A percentile compares a stretch with the other conserved stretches of the same genome.
phyloP scores from a whole-genome alignment of 1,139 yeast species.

The Taphrina deformans region DNA sequence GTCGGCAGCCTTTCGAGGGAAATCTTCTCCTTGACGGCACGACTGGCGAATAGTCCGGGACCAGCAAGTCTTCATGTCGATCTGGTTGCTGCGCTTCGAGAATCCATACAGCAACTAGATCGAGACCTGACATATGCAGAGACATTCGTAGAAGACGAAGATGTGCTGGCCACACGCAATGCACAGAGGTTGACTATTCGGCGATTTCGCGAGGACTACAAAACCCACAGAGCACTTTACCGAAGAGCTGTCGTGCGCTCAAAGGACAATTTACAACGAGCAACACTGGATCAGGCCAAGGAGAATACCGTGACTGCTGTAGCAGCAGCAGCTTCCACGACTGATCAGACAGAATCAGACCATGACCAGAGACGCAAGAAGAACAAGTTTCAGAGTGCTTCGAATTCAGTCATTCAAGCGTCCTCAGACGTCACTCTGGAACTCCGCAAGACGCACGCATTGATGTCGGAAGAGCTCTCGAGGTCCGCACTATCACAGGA shows the following conservation, averaged over 20 bases:
- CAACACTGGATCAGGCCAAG: neutral
- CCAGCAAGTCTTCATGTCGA: constrained; percentile 10
- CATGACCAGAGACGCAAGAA: neutral
- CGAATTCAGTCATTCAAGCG: constrained; percentile 20
- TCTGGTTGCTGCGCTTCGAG: constrained; percentile 22
- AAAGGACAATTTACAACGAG: constrained; percentile 3
- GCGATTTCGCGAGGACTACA: constrained; percentile 8
- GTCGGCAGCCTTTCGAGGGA: neutral
- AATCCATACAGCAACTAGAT: constrained; percentile 11
- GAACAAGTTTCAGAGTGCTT: constrained; percentile 4
- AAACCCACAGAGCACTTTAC: constrained; percentile 1
- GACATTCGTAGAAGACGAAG: constrained; percentile 19
- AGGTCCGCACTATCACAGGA: constrained; percentile 65
- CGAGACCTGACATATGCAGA: constrained; percentile 4
- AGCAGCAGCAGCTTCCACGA: neutral
- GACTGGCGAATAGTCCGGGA: constrained; percentile 10
- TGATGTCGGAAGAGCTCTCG: constrained; percentile 43
- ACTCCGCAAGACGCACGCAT: constrained; percentile 30
- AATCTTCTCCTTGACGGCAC: constrained; percentile 5
- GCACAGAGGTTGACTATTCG: constrained; percentile 6
- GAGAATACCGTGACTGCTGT: neutral
- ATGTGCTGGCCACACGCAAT: neutral
- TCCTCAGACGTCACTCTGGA: constrained; percentile 34
- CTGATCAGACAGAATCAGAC: neutral
- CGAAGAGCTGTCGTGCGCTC: constrained; percentile 18